Percentiles rank a stretch among this genome's conserved stretches.
These are phyloP conservation scores for Pichia paraexigua DNA, from an alignment of 805 yeast species.

Conservation along the genomic window DNA sequence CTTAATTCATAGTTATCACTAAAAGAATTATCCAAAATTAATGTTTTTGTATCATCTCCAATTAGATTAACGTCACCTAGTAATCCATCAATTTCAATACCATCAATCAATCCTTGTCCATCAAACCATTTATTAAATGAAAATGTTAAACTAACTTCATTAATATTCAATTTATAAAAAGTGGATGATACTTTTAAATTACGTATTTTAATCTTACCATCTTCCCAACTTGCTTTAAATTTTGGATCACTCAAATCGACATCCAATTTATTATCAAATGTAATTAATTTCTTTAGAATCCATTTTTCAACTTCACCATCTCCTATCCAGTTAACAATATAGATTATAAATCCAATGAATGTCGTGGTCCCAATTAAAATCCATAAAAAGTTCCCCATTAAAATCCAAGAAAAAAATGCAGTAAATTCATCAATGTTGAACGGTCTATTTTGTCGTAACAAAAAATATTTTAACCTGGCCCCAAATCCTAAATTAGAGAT, in stretches of 20 bases:
- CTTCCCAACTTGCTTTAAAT: slow-evolving; percentile 39
- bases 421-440: slow-evolving; percentile 43
- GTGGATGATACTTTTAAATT: slow-evolving; percentile 28
- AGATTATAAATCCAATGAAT: slow-evolving; percentile 40
- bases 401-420: slow-evolving; percentile 48
- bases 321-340: slow-evolving; percentile 32
- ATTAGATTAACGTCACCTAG: slow-evolving; percentile 28
- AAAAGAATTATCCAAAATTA: slow-evolving; percentile 17
- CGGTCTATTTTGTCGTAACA: slow-evolving; percentile 40
- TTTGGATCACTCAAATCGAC: slow-evolving; percentile 22
- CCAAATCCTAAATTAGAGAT: not conserved
- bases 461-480: slow-evolving; percentile 34
- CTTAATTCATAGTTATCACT: slow-evolving; percentile 31
- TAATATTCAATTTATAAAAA: slow-evolving; percentile 31
- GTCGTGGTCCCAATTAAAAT: slow-evolving; percentile 51
- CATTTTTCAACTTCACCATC: slow-evolving; percentile 22
- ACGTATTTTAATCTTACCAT: slow-evolving; percentile 41
- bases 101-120: slow-evolving; percentile 44
- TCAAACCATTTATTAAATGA: slow-evolving; percentile 49
- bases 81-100: slow-evolving; percentile 41
- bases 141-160: slow-evolving; percentile 37
- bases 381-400: slow-evolving; percentile 52
- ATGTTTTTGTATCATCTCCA: slow-evolving; percentile 7
- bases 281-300: slow-evolving; percentile 23
- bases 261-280: slow-evolving; percentile 26